Conservation (phyloP, 2,329 filamentous ascomycete genomes). For the Epicoccum sorghinum region DNA sequence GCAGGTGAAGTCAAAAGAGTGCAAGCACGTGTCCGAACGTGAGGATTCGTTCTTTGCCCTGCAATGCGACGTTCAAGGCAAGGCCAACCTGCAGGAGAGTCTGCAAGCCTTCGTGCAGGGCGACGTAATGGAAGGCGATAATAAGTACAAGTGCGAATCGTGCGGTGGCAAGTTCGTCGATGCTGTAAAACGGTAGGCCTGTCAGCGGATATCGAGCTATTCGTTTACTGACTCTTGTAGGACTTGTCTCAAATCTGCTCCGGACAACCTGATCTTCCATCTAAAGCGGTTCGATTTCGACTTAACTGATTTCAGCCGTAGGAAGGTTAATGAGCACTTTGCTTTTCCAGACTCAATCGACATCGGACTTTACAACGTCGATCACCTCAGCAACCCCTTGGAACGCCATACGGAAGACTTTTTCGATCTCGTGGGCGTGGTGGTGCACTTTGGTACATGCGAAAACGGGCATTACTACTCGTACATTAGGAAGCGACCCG, state of each 20-base stretch:
- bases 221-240: conserved; percentile 50
- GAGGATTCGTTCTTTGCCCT: conserved; percentile 92
- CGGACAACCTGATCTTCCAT: conserved; percentile 94
- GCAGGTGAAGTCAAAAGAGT: conserved; percentile 94
- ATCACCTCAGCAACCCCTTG: conserved; percentile 72
- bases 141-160: conserved; percentile 95
- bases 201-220: background rate
- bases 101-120: conserved; percentile 94
- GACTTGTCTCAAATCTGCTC: conserved; percentile 88
- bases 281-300: conserved; percentile 89
- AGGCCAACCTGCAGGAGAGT: conserved; percentile 81
- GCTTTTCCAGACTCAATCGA: conserved; percentile 83
- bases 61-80: conserved; percentile 95
- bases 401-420: conserved; percentile 68
- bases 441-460: conserved; percentile 91
- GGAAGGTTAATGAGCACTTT: conserved; percentile 96
- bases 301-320: conserved; percentile 74
- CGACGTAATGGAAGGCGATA: conserved; percentile 96
- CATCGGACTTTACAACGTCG: conserved; percentile 88
- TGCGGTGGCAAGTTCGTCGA: conserved; percentile 85
- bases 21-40: conserved; percentile 88
- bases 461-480: conserved; percentile 98
- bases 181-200: conserved; percentile 78
- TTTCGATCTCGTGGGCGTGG: conserved; percentile 92
- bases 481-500: conserved; percentile 82